Conservation (phyloP, 768 basidiomycete genomes). For the Amanita rimosa region DNA sequence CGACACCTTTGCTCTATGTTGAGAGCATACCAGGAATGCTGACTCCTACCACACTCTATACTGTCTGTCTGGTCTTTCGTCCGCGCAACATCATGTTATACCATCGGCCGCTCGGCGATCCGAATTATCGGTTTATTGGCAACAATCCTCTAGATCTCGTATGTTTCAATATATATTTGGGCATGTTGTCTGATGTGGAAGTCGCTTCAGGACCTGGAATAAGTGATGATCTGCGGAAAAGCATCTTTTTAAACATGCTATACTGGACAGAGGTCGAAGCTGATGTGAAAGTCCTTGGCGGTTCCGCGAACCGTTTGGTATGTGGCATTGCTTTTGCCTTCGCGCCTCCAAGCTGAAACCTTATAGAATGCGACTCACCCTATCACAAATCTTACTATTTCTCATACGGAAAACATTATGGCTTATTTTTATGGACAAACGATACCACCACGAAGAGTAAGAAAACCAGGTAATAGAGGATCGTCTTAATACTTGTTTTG, state of each 20-base stretch:
- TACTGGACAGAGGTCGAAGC: slow-evolving; percentile 63
- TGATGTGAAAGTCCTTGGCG: slow-evolving; percentile 45
- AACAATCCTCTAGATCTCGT: not conserved
- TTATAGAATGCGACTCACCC: slow-evolving; percentile 74
- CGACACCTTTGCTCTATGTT: not conserved
- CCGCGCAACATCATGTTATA: slow-evolving; percentile 71
- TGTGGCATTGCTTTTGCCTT: slow-evolving; percentile 14
- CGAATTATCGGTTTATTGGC: slow-evolving; percentile 16
- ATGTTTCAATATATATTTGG: not conserved
- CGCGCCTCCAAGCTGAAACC: not conserved
- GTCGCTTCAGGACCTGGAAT: not conserved
- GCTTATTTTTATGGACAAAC: slow-evolving; percentile 61
- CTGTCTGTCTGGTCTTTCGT: slow-evolving; percentile 82
- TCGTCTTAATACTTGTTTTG: not conserved
- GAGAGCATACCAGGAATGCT: slow-evolving; percentile 38
- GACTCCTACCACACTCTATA: slow-evolving; percentile 95
- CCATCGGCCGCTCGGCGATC: slow-evolving; percentile 27
- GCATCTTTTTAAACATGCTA: slow-evolving; percentile 41
- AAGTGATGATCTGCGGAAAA: slow-evolving; percentile 13
- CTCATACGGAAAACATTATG: slow-evolving; percentile 58
- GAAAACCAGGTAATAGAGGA: not conserved
- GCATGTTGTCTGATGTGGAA: not conserved
- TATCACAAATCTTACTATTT: slow-evolving; percentile 62
- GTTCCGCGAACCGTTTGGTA: slow-evolving; percentile 51
- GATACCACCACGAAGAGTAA: slow-evolving; percentile 18